Evolutionary conservation across 805 yeast genomes (phyloP).

Genomic region (Saccharomycopsis microspora): DNA sequence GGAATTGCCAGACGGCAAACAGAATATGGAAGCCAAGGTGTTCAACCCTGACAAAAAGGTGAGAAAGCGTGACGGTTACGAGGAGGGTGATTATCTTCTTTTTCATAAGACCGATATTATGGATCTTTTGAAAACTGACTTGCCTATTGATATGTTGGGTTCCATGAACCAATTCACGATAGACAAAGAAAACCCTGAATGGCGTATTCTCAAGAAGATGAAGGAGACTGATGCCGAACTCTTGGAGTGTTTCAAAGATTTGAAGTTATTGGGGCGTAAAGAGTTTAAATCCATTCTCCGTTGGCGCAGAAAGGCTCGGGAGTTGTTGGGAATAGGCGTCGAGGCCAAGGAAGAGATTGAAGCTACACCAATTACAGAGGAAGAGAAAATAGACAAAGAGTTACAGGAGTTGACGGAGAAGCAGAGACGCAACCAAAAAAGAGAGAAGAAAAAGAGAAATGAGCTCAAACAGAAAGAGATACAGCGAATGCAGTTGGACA

Average conservation of each 20-base stretch:
- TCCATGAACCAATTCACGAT: slow-evolving; percentile 51
- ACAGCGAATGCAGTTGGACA: slow-evolving; percentile 87
- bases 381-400: slow-evolving; percentile 81
- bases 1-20: slow-evolving; percentile 66
- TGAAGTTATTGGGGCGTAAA: slow-evolving; percentile 87
- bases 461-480: slow-evolving; percentile 83
- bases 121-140: slow-evolving; percentile 74
- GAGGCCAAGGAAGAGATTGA: slow-evolving; percentile 39
- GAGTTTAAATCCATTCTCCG: slow-evolving; percentile 78
- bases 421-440: slow-evolving; percentile 55
- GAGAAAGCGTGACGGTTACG: slow-evolving; percentile 93
- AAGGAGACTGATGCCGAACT: slow-evolving; percentile 73
- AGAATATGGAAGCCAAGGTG: slow-evolving; percentile 81
- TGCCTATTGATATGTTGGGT: slow-evolving; percentile 78
- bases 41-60: slow-evolving; percentile 89
- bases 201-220: slow-evolving; percentile 60
- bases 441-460: slow-evolving; percentile 75
- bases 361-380: slow-evolving; percentile 70
- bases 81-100: slow-evolving; percentile 73
- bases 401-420: slow-evolving; percentile 60
- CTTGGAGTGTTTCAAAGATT: slow-evolving; percentile 75
- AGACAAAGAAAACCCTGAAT: slow-evolving; percentile 44
- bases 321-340: slow-evolving; percentile 51
- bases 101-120: slow-evolving; percentile 63
- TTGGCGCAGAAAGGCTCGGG: slow-evolving; percentile 86